Conservation (phyloP, 768 basidiomycete genomes). For the Boletus coccyginus region DNA sequence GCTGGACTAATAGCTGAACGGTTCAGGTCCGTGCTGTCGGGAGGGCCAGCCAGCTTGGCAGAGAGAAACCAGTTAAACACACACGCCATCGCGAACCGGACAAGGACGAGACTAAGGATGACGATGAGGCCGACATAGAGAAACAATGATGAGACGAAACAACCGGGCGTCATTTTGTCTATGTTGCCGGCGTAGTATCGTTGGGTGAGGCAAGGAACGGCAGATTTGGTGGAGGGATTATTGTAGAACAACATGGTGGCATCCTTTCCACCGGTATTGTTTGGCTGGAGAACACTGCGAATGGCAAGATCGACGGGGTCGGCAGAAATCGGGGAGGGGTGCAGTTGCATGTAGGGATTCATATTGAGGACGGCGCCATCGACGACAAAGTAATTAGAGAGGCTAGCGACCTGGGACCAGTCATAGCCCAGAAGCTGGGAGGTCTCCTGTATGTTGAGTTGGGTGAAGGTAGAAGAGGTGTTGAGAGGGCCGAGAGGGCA, state of each 20-base stretch:
- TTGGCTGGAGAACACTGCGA: conserved; percentile 56
- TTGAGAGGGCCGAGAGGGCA: conserved; percentile 71
- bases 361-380: conserved; percentile 96
- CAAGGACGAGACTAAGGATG: conserved; percentile 85
- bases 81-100: conserved; percentile 95
- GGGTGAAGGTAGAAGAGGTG: conserved; percentile 50
- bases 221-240: conserved; percentile 56
- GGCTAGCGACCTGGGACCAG: conserved; percentile 81
- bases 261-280: conserved; percentile 70
- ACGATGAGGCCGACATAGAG: conserved; percentile 89
- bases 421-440: conserved; percentile 76
- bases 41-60: conserved; percentile 72
- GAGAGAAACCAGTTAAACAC: conserved; percentile 97
- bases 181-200: conserved; percentile 94
- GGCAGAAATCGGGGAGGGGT: conserved; percentile 60
- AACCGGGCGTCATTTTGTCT: conserved; percentile 95
- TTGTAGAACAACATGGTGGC: conserved; percentile 86
- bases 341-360: conserved; percentile 75
- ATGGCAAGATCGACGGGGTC: conserved; percentile 85
- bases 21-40: conserved; percentile 66
- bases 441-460: conserved; percentile 67
- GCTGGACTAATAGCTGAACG: conserved; percentile 89
- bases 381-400: conserved; percentile 78
- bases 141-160: conserved; percentile 86
- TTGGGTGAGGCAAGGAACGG: conserved; percentile 76